Percentiles rank a stretch among this genome's conserved stretches.
Evolutionary conservation across 768 basidiomycete genomes (phyloP).

Genomic region (Boletellus sp.): DNA sequence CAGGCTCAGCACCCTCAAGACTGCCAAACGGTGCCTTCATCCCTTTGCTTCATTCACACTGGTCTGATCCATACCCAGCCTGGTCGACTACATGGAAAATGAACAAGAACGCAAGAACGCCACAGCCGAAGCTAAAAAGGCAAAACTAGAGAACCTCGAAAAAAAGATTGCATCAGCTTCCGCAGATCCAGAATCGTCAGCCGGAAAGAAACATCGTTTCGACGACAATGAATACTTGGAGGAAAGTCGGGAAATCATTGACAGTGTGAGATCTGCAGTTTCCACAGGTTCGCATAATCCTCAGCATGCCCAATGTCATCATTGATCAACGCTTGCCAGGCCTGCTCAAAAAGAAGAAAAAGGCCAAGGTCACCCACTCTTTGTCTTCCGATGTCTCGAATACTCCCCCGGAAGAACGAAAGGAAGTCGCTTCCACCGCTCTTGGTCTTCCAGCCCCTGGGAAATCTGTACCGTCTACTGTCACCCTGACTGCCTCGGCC

Average conservation of each 20-base stretch:
- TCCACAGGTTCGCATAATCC: conserved; percentile 55
- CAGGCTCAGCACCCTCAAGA: conserved; percentile 89
- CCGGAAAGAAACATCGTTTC: conserved; percentile 82
- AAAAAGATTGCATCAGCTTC: conserved; percentile 51
- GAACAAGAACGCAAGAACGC: conserved; percentile 81
- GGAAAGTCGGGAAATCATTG: conserved; percentile 86
- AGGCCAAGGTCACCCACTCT: conserved; percentile 44
- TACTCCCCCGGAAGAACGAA: conserved; percentile 4
- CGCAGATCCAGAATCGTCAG: conserved; percentile 42
- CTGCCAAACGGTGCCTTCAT: conserved; percentile 81
- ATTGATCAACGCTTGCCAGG: conserved; percentile 41
- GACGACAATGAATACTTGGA: conserved; percentile 93
- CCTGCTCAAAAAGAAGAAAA: conserved; percentile 74
- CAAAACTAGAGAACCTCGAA: conserved; percentile 83
- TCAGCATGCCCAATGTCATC: background rate
- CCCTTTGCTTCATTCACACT: background rate
- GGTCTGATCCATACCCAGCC: conserved; percentile 38
- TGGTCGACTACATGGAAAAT: conserved; percentile 81
- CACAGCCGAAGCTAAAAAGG: conserved; percentile 69
- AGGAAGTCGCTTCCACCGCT: background rate
- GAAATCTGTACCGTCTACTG: conserved; percentile 2
- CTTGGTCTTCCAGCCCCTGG: background rate
- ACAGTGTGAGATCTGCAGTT: conserved; percentile 89
- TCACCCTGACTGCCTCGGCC: conserved; percentile 16
- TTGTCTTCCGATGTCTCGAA: conserved; percentile 24